These are phyloP conservation scores for Vigna hirtella DNA, from an alignment of 306 rosid genomes.

Conservation along the genomic window DNA sequence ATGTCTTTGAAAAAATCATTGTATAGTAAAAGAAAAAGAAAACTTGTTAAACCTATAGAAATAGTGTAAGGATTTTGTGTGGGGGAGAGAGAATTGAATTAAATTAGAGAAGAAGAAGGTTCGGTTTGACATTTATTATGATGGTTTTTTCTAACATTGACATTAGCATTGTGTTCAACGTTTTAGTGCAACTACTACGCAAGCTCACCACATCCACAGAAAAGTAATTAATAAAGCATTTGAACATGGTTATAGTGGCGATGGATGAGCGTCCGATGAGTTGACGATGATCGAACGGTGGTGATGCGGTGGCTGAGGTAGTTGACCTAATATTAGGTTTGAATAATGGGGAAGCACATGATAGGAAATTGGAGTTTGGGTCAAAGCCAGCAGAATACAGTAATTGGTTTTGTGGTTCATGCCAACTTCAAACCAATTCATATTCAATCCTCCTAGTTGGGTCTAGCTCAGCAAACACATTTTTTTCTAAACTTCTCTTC, in stretches of 20 bases:
- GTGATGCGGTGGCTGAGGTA: slow-evolving; percentile 37
- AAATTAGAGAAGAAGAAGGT: background rate
- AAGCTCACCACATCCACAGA: slow-evolving; percentile 37
- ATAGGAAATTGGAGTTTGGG: slow-evolving; percentile 22
- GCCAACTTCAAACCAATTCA: slow-evolving; percentile 26
- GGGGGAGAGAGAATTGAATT: slow-evolving; percentile 12
- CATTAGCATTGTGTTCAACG: slow-evolving; percentile 3
- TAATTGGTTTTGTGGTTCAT: background rate
- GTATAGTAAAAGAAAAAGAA: too few species aligned
- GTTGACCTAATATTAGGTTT: slow-evolving; percentile 47
- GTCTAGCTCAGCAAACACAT: slow-evolving; percentile 23
- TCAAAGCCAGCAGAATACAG: slow-evolving; percentile 21
- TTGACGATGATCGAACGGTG: slow-evolving; percentile 42
- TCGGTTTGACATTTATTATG: slow-evolving; percentile 15
- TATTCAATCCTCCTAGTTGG: slow-evolving; percentile 13
- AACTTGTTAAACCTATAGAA: too few species aligned
- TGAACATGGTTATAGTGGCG: background rate
- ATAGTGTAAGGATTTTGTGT: background rate
- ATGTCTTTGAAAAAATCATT: background rate
- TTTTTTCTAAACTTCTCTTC: background rate
- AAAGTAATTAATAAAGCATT: slow-evolving; percentile 17
- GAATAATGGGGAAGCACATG: slow-evolving; percentile 43
- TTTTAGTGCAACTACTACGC: slow-evolving; percentile 28
- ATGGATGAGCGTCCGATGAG: slow-evolving; percentile 5
- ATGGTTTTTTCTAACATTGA: background rate